Evolutionary conservation across 345 rosid species (phyloP).

Genomic region (Barbarea vulgaris): DNA sequence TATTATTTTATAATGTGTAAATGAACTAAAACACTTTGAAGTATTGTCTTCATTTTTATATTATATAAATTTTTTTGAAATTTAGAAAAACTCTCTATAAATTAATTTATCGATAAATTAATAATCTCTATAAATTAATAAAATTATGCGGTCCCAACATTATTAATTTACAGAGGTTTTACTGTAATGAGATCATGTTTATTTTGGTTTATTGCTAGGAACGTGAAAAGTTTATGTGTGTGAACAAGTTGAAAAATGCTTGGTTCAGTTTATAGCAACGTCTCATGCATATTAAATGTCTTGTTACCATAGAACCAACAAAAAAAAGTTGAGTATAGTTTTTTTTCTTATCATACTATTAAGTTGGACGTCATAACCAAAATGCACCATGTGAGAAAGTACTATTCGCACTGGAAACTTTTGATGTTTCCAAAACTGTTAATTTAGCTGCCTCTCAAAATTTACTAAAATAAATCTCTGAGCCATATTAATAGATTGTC

Average conservation of each 20-base stretch:
- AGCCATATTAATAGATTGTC: neutral
- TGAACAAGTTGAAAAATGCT: constrained; percentile 29
- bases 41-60: too few species aligned
- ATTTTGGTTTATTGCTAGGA: constrained; percentile 12
- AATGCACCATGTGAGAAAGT: neutral
- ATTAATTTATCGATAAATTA: too few species aligned
- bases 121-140: too few species aligned
- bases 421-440: neutral
- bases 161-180: too few species aligned
- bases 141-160: too few species aligned
- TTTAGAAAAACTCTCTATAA: too few species aligned
- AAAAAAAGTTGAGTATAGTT: neutral
- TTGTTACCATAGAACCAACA: neutral
- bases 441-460: neutral
- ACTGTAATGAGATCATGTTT: neutral
- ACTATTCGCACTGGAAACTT: neutral
- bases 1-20: too few species aligned
- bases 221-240: neutral
- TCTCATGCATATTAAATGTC: constrained; percentile 16
- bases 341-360: neutral
- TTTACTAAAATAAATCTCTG: neutral
- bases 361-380: neutral
- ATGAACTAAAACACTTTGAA: too few species aligned
- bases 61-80: too few species aligned
- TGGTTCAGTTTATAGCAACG: constrained; percentile 25